Evolutionary conservation across 768 basidiomycete genomes (phyloP).

Genomic region (Mrakia frigida): DNA sequence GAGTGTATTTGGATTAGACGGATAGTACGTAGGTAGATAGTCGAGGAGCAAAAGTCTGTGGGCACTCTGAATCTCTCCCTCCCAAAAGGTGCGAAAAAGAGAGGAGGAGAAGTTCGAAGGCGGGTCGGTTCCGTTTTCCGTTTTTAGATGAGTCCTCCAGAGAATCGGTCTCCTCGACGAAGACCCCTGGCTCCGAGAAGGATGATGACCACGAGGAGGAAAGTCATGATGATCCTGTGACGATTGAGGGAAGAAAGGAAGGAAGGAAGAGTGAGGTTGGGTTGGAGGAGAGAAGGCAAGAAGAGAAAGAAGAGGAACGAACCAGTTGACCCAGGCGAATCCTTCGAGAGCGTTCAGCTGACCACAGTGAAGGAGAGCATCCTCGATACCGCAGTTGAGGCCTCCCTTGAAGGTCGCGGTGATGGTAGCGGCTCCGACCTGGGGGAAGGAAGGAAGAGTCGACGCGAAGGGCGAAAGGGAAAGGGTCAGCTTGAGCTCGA

Average conservation of each 20-base stretch:
- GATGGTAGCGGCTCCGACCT: constrained; percentile 16
- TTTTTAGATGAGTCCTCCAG: constrained; percentile 52
- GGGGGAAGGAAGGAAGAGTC: not conserved
- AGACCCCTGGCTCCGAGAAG: constrained; percentile 57
- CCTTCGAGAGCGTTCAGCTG: constrained; percentile 66
- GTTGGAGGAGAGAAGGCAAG: too few species aligned
- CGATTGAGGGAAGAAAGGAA: too few species aligned
- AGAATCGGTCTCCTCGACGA: constrained; percentile 63
- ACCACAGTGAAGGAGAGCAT: constrained; percentile 57
- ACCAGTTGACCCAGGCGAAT: constrained; percentile 26
- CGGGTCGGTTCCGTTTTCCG: too few species aligned
- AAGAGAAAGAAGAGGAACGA: too few species aligned
- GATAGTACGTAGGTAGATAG: not conserved
- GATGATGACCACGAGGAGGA: constrained; percentile 47
- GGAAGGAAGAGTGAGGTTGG: too few species aligned
- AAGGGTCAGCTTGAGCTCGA: not conserved
- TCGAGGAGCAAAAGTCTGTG: not conserved
- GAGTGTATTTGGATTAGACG: not conserved
- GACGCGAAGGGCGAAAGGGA: not conserved
- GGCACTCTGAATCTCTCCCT: not conserved
- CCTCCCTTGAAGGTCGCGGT: constrained; percentile 25
- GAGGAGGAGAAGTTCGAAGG: too few species aligned
- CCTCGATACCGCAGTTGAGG: constrained; percentile 37
- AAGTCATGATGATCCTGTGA: constrained; percentile 53
- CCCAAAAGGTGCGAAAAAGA: not conserved